phyloP scores from a whole-genome alignment of 2,329 filamentous ascomycete genomes.

The Botrytis byssoidea region DNA sequence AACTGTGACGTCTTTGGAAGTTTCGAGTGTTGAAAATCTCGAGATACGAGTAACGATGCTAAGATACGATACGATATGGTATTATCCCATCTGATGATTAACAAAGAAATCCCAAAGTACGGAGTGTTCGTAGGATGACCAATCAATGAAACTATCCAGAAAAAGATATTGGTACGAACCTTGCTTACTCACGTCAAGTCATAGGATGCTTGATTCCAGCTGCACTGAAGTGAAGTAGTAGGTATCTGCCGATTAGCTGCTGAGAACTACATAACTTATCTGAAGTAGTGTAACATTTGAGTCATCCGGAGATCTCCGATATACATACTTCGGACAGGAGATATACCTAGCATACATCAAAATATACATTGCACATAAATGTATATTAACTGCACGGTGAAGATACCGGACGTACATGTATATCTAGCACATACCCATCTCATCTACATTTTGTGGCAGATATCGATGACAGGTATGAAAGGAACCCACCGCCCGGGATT shows the following conservation, averaged over 20 bases:
- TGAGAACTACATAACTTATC: not conserved
- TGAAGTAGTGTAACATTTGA: not conserved
- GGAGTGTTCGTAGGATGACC: not conserved
- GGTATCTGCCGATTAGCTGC: not conserved
- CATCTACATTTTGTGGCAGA: not conserved
- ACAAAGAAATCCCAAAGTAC: not conserved
- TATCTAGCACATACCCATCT: not conserved
- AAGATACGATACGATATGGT: not conserved
- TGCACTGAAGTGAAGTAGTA: not conserved
- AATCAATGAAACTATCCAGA: not conserved
- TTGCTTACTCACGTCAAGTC: not conserved
- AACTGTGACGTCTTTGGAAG: constrained; percentile 1
- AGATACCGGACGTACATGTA: not conserved
- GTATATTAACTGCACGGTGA: not conserved
- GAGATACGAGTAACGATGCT: not conserved
- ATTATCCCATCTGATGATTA: not conserved
- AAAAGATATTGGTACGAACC: not conserved
- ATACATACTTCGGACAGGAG: not conserved
- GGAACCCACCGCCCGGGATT: not conserved
- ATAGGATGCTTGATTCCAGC: not conserved
- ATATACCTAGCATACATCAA: not conserved
- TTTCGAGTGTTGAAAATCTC: not conserved
- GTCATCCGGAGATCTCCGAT: constrained; percentile 1
- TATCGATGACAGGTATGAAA: not conserved
- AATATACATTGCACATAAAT: not conserved